Base-by-base conservation (phyloP, 805 yeast genomes). In the Schizosaccharomyces lindneri region DNA sequence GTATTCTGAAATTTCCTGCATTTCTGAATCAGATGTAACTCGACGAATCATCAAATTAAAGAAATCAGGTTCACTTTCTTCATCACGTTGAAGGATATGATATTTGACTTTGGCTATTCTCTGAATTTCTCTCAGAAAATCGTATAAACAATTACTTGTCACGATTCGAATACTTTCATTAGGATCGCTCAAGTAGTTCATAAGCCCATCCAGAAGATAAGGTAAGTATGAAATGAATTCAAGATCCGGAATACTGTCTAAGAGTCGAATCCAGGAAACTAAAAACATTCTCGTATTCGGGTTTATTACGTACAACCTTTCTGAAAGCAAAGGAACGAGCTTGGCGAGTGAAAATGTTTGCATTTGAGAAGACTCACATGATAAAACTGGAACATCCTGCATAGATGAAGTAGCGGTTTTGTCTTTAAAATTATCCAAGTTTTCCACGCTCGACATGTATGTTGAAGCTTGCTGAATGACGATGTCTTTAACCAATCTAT, bases 381-480 rank as follows among this genome's bases (percentile, higher is more conserved):
- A 19, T 43, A 41, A n/a, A 6, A 57, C 43, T 29, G 60, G 60
- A 32, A 39, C 48, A 41, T 41, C 60, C 31, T 57, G 60, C 31
- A 57, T 36, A 19, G 39, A 19, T 6, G 59, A 29, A 9, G 60
- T 17, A 24, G 27, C 57, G 3, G 57, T 21, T 29, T 17, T 17
- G 21, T 51, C 57, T 24, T 51, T 24, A 51, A 29, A 24, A 24
- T 19, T 21, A 3, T 21, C n/a, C 13, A 24, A 5, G 27, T 51
- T 29, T 17, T 51, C 57, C 11, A 29, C 57, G 27, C 57, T 24
- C 24, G 57, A 84, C 1, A 87, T 82, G 71, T 87, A 90, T 19
- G 84, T 84, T 0, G 95, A 82, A 0, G 97, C 95, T 68, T 89
- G 87, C 65, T 94, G 97, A 59, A 95, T 85, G 0, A 90, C 95